Conservation (phyloP, 2,329 filamentous ascomycete species). For the Chalaropsis ovoidea region DNA sequence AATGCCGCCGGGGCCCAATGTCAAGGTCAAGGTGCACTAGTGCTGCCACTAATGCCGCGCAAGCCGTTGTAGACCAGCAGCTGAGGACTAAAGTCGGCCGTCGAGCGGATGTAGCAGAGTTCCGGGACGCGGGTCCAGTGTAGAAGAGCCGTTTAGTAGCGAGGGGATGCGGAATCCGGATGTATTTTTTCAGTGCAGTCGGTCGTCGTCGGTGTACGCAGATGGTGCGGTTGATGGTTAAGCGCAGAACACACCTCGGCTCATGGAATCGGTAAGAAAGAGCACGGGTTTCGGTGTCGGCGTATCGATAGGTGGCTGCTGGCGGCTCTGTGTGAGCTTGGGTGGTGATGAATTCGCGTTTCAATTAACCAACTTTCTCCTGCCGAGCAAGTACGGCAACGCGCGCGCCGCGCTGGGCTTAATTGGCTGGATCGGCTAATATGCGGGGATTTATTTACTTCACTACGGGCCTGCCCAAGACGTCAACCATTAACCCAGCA, state of each 20-base stretch:
- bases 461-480: not conserved
- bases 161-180: not conserved
- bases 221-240: not conserved
- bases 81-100: not conserved
- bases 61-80: not conserved
- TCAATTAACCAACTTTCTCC: no score
- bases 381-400: not conserved
- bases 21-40: not conserved
- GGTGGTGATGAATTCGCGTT: no score
- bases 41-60: not conserved
- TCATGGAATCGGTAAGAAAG: no score
- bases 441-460: slow-evolving; percentile 8
- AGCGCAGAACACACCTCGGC: no score
- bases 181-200: not conserved
- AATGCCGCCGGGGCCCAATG: no score
- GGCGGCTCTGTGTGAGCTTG: no score
- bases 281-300: no score
- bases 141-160: not conserved
- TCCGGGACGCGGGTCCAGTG: not conserved
- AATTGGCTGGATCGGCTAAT: slow-evolving; percentile 3
- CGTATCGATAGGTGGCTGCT: no score
- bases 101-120: not conserved
- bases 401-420: not conserved
- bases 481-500: not conserved
- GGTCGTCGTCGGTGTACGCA: not conserved